Evolutionary conservation across 2,329 filamentous ascomycete genomes (phyloP), one percentile per base, ranked within the genome.

Genomic region (Claviceps sp.): DNA sequence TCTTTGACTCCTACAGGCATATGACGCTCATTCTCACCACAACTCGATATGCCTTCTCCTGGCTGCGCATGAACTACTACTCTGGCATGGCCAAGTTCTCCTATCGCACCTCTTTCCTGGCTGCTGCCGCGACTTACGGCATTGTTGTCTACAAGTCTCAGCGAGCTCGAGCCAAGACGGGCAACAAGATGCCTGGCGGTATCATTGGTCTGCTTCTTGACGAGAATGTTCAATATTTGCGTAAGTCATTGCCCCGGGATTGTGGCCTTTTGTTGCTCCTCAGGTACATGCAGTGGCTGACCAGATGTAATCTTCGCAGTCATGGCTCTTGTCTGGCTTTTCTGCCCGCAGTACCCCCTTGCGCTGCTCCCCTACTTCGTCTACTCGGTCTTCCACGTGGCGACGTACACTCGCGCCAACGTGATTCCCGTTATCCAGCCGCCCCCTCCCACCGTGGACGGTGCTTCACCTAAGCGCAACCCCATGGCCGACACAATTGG

Each of bases 131-230:
- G 48, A 97, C 93, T 11, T 98, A 98, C 70, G 91, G 93, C 59
- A 97, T 98, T 59, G 93, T 98, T 48, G 91, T 98, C 56, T 97
- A 95, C 78, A 98, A 98, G 81, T 90, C 89, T 54, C 88, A 90
- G 75, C 84, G 90, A 59, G 88, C 90, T 61, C 85, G 89, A 59
- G 78, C 86, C 61, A 86, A 88, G 77, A 76, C 82, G 48, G 84
- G 85, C 57, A 81, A 75, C 55, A 82, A 74, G 66, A 69, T 82
- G 61, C 80, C 70, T 41, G 65, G 67, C 49, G 80, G 85, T 54
- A 68, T 77, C 48, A 51, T 91, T 54, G 78, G 82, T 55, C 73
- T 95, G 58, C 74, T 85, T 52, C 76, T 81, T 13, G 93, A 98
- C 67, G 93, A 98, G 78, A 98, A 98, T 70, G 88, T 98, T 50